phyloP scores from a whole-genome alignment of 139 green algal genomes.

The Marvania coccoides region DNA sequence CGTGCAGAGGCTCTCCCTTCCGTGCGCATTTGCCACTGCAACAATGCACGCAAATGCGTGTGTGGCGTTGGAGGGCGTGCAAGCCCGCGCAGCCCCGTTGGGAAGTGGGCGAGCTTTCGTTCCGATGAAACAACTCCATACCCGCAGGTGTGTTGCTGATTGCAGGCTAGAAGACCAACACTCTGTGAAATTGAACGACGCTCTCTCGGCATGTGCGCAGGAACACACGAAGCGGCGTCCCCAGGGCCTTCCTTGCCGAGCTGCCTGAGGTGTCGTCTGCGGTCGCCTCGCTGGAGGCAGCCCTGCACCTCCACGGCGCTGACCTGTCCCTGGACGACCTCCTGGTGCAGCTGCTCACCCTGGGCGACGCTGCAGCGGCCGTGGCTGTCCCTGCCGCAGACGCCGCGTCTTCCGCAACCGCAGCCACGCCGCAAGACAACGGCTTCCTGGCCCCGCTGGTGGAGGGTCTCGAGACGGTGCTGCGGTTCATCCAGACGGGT shows the following conservation, averaged over 20 bases:
- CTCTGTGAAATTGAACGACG: too few species aligned
- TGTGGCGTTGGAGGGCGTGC: too few species aligned
- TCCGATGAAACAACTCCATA: too few species aligned
- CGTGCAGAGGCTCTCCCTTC: too few species aligned
- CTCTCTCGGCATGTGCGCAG: too few species aligned
- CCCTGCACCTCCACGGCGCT: not conserved
- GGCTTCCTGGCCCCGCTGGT: slow-evolving; percentile 63
- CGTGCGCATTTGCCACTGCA: too few species aligned
- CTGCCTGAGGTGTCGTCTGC: not conserved
- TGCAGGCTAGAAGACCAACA: too few species aligned
- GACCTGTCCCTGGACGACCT: not conserved
- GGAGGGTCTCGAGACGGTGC: slow-evolving; percentile 52
- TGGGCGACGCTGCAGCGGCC: not conserved
- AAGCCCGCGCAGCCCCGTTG: too few species aligned
- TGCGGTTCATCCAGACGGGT: slow-evolving; percentile 66
- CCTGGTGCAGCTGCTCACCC: not conserved
- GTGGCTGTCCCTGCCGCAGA: not conserved
- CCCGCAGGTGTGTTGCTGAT: too few species aligned
- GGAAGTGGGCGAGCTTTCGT: too few species aligned
- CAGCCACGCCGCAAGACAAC: slow-evolving; percentile 14
- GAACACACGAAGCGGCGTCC: not conserved
- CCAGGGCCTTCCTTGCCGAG: not conserved
- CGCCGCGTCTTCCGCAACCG: not conserved
- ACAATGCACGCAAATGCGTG: too few species aligned
- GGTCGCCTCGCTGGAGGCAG: not conserved